A percentile compares a stretch with the other conserved stretches of the same genome.
Conservation (phyloP, 768 basidiomycete species). For the Peribolospora baueri region DNA sequence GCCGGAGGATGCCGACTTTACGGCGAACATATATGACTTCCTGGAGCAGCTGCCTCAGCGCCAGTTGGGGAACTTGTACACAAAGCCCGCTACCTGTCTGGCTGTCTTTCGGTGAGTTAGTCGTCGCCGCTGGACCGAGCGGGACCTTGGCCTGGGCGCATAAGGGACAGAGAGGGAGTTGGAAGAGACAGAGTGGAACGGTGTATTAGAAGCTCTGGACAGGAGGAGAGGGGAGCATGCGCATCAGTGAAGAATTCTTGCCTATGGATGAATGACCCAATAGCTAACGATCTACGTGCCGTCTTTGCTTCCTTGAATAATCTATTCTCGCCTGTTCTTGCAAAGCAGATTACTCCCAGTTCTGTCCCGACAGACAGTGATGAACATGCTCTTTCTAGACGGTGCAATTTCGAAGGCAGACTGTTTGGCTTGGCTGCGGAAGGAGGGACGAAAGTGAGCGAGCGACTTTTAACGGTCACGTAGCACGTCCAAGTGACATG, state of each 20-base stretch:
- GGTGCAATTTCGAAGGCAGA: conserved; percentile 41
- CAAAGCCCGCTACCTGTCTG: conserved; percentile 65
- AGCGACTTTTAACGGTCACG: conserved; percentile 5
- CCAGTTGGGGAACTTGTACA: conserved; percentile 52
- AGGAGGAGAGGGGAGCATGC: background rate
- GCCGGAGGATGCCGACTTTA: conserved; percentile 1
- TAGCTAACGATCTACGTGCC: background rate
- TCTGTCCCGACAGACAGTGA: conserved; percentile 57
- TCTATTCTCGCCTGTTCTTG: background rate
- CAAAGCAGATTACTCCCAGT: conserved; percentile 41
- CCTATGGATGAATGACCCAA: too few species aligned
- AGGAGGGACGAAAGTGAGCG: conserved; percentile 41
- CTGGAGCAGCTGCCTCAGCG: conserved; percentile 56
- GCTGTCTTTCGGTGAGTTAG: conserved; percentile 54
- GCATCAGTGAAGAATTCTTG: too few species aligned
- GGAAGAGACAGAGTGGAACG: background rate
- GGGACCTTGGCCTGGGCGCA: background rate
- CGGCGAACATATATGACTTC: conserved; percentile 26
- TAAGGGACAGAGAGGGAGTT: too few species aligned
- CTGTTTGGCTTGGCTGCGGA: conserved; percentile 39
- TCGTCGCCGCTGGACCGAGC: background rate
- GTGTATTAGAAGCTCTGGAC: background rate
- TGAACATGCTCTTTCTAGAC: conserved; percentile 64
- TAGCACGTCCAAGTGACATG: background rate
- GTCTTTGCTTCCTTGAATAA: background rate